Evolutionary conservation across 495 filamentous ascomycete genomes (phyloP).

Genomic region (Penicillium manginii): DNA sequence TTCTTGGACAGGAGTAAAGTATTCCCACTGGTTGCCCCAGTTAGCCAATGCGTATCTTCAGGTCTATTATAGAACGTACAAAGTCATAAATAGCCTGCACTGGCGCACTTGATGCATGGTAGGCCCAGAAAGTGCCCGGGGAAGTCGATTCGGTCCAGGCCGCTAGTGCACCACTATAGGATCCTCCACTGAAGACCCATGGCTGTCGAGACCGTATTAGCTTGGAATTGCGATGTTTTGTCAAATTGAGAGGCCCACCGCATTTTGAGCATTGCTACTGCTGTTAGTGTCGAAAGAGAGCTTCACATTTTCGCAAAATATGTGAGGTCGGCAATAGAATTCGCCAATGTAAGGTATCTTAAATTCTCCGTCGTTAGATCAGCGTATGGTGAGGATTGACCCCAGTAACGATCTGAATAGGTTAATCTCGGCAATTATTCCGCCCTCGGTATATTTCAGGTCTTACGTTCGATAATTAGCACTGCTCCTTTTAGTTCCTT

Average conservation of each 20-base stretch:
- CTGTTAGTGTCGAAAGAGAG: slow-evolving; percentile 60
- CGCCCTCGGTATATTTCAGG: neutral
- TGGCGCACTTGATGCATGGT: slow-evolving; percentile 64
- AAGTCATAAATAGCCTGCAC: slow-evolving; percentile 67
- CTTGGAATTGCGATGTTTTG: neutral
- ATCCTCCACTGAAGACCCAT: slow-evolving; percentile 67
- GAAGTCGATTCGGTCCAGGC: slow-evolving; percentile 63
- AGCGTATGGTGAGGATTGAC: slow-evolving; percentile 61
- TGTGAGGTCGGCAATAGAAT: slow-evolving; percentile 63
- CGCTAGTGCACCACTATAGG: slow-evolving; percentile 66
- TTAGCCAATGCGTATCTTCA: neutral
- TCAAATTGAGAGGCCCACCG: slow-evolving; percentile 33
- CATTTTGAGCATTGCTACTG: slow-evolving; percentile 55
- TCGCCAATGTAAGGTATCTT: slow-evolving; percentile 63
- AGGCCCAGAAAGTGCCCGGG: slow-evolving; percentile 70
- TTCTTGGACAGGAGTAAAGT: slow-evolving; percentile 64
- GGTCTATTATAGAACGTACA: slow-evolving; percentile 16
- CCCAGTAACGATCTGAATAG: slow-evolving; percentile 60
- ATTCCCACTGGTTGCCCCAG: slow-evolving; percentile 51
- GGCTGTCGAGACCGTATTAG: slow-evolving; percentile 37
- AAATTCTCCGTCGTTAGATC: slow-evolving; percentile 59
- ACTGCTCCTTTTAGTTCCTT: slow-evolving; percentile 59
- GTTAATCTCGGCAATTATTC: neutral
- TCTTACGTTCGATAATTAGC: slow-evolving; percentile 59
- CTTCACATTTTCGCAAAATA: slow-evolving; percentile 64